These are phyloP conservation scores for Scleroderma bovista DNA, from an alignment of 768 basidiomycete genomes.

Conservation along the genomic window DNA sequence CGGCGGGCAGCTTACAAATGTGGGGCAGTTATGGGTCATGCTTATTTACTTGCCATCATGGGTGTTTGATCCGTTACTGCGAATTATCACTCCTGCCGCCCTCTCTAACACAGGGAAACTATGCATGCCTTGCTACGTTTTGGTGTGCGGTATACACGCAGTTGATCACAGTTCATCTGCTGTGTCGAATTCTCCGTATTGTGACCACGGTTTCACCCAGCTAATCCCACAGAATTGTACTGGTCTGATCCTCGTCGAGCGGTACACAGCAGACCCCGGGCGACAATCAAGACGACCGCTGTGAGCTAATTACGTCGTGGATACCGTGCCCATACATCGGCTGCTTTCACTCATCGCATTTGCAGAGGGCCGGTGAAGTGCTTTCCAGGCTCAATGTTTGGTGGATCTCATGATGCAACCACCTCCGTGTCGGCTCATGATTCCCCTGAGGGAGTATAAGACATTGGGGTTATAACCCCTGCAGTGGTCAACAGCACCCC, in stretches of 20 bases:
- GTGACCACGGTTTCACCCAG: conserved; percentile 6
- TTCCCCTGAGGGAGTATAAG: neutral
- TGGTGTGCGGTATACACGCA: conserved; percentile 10
- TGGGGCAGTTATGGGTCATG: conserved; percentile 1
- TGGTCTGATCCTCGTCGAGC: conserved; percentile 24
- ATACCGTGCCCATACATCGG: conserved; percentile 23
- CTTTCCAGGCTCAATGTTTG: conserved; percentile 6
- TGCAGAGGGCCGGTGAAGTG: conserved; percentile 17
- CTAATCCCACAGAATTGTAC: conserved; percentile 8
- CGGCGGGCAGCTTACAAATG: neutral
- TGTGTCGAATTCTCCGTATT: conserved; percentile 9
- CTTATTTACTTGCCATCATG: conserved; percentile 8
- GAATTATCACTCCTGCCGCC: conserved; percentile 15
- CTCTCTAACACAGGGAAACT: conserved; percentile 2
- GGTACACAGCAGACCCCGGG: conserved; percentile 26
- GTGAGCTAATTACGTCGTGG: conserved; percentile 20
- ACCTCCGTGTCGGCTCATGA: neutral
- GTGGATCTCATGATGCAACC: conserved; percentile 25
- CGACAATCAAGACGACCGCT: conserved; percentile 31
- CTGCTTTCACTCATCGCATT: conserved; percentile 18
- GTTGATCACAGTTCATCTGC: conserved; percentile 11
- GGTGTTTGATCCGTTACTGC: conserved; percentile 26
- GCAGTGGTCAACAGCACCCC: conserved; percentile 7
- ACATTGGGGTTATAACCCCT: neutral
- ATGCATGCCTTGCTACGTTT: conserved; percentile 7